A percentile compares a stretch with the other conserved stretches of the same genome.
These are phyloP conservation scores for Phytophthora pluvialis DNA, from an alignment of 352 stramenopile species.

Conservation along the genomic window DNA sequence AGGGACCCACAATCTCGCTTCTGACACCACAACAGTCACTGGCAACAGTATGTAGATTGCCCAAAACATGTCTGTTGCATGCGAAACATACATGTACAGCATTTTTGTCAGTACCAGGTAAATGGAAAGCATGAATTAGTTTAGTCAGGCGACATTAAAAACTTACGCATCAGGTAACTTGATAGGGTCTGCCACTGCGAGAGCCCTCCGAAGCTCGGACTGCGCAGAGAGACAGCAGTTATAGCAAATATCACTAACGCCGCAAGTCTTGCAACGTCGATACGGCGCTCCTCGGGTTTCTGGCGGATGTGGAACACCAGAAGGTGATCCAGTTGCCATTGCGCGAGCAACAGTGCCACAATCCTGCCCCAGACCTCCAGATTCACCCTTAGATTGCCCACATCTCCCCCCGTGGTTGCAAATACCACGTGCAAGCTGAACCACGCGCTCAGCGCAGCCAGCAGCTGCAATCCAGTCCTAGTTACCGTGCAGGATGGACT, in stretches of 20 bases:
- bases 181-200: constrained; percentile 43
- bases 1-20: constrained; percentile 55
- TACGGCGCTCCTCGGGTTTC: constrained; percentile 26
- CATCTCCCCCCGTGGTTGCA: neutral
- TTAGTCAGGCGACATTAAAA: neutral
- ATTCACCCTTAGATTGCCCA: constrained; percentile 3
- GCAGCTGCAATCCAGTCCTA: constrained; percentile 23
- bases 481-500: constrained; percentile 35
- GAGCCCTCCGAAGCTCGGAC: constrained; percentile 24
- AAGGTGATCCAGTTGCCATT: constrained; percentile 53
- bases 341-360: constrained; percentile 47
- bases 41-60: constrained; percentile 44
- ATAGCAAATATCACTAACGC: neutral
- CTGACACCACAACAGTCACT: constrained; percentile 39
- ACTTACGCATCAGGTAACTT: constrained; percentile 41
- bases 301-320: constrained; percentile 46
- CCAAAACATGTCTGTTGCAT: constrained; percentile 34
- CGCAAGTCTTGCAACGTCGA: constrained; percentile 29
- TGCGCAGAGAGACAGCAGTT: constrained; percentile 3
- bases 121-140: neutral
- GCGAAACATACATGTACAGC: neutral
- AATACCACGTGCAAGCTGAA: constrained; percentile 32
- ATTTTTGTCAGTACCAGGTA: neutral
- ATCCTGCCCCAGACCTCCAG: constrained; percentile 23
- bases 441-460: constrained; percentile 26